These are phyloP conservation scores for Ganoderma resinaceum DNA, from an alignment of 1,284 basidiomycete species.

Conservation along the genomic window DNA sequence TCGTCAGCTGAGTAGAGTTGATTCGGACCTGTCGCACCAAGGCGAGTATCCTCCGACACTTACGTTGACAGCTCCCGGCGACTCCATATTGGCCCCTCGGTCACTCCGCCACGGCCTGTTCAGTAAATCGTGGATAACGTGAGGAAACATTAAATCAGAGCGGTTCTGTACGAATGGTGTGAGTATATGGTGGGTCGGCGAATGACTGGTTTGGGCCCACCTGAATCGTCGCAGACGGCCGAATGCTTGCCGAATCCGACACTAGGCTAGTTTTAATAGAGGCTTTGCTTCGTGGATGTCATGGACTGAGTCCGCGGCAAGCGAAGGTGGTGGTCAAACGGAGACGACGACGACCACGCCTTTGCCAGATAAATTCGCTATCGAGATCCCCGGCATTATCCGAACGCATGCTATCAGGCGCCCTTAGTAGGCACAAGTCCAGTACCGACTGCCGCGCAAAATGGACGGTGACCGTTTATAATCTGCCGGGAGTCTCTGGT, in stretches of 20 bases:
- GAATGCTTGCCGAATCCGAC: not conserved
- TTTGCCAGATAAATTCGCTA: not conserved
- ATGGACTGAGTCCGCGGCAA: not conserved
- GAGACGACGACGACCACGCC: not conserved
- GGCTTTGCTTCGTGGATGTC: not conserved
- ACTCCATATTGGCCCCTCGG: not conserved
- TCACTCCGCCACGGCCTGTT: no score
- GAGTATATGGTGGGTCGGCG: not conserved
- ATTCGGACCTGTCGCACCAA: not conserved
- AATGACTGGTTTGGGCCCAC: not conserved
- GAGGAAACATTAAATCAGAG: no score
- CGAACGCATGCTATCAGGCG: not conserved
- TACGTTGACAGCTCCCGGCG: not conserved
- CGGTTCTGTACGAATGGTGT: not conserved
- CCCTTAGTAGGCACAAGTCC: no score
- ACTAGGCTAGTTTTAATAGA: not conserved
- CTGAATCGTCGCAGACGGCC: not conserved
- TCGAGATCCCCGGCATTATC: not conserved
- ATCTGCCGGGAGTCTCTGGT: no score
- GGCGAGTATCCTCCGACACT: not conserved
- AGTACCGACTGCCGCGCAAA: no score
- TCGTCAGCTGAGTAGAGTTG: not conserved
- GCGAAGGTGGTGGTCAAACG: not conserved
- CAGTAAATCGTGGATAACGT: not conserved
- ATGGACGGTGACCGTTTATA: no score